These are phyloP conservation scores for Botrytis medusae DNA, from an alignment of 2,329 filamentous ascomycete genomes.

Conservation along the genomic window DNA sequence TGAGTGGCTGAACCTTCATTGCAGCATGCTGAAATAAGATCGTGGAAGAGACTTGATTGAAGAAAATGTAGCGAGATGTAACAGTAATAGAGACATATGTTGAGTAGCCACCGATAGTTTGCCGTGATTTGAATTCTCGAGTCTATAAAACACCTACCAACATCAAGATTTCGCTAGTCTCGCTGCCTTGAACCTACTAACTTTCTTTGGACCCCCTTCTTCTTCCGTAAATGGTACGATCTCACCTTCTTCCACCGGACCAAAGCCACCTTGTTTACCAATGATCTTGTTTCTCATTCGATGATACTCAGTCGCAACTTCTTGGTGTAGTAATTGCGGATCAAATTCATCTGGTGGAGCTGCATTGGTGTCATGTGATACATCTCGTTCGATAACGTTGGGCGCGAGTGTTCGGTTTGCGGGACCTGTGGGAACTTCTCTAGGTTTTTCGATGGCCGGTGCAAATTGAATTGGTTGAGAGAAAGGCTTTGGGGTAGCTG, in stretches of 20 bases:
- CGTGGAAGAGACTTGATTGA: neutral
- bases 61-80: neutral
- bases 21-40: neutral
- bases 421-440: constrained; percentile 40
- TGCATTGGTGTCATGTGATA: constrained; percentile 36
- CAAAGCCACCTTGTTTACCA: constrained; percentile 78
- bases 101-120: neutral
- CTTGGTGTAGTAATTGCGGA: constrained; percentile 68
- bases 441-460: constrained; percentile 26
- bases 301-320: constrained; percentile 82
- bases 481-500: constrained; percentile 32
- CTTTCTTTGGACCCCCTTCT: constrained; percentile 59
- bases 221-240: constrained; percentile 66
- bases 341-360: constrained; percentile 67
- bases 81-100: neutral
- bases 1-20: neutral
- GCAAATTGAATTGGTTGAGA: constrained; percentile 35
- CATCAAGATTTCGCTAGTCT: constrained; percentile 50
- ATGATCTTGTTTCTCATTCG: constrained; percentile 80
- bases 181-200: constrained; percentile 75
- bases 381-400: constrained; percentile 56
- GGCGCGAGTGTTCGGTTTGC: constrained; percentile 56
- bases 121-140: constrained; percentile 12
- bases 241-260: constrained; percentile 63
- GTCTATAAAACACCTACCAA: constrained; percentile 16